Evolutionary conservation across 768 basidiomycete species (phyloP).

Genomic region (Lepiota venenata): DNA sequence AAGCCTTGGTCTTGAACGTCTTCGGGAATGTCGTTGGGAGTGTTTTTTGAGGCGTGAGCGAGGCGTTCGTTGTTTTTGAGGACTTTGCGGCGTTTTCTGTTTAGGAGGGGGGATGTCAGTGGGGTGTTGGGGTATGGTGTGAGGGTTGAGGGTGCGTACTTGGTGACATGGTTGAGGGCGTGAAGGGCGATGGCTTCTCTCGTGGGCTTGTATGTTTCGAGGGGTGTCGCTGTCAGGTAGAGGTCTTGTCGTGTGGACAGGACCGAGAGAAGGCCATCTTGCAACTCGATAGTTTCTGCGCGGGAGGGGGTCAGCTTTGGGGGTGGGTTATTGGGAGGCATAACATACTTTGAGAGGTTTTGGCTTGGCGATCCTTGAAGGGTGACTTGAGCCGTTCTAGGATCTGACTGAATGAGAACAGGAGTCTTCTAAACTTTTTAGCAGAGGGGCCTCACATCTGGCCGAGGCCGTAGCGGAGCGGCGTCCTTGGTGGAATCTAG

Average conservation of each 20-base stretch:
- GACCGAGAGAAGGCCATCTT: slow-evolving; percentile 64
- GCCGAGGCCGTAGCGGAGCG: slow-evolving; percentile 23
- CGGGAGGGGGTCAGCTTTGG: slow-evolving; percentile 25
- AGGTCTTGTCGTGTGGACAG: slow-evolving; percentile 74
- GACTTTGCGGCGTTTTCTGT: slow-evolving; percentile 84
- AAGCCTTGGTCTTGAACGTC: slow-evolving; percentile 96
- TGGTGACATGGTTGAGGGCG: slow-evolving; percentile 84
- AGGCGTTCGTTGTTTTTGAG: slow-evolving; percentile 94
- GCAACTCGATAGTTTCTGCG: slow-evolving; percentile 42
- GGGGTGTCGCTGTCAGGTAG: slow-evolving; percentile 63
- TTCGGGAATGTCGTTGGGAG: slow-evolving; percentile 55
- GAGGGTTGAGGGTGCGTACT: slow-evolving; percentile 44
- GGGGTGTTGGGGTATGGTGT: background rate
- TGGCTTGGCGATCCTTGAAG: slow-evolving; percentile 52
- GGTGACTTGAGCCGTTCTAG: slow-evolving; percentile 52
- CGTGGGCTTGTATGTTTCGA: slow-evolving; percentile 58
- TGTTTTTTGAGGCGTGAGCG: slow-evolving; percentile 61
- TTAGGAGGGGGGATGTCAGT: background rate
- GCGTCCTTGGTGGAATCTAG: slow-evolving; percentile 36
- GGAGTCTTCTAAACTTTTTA: no score
- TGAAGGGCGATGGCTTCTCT: slow-evolving; percentile 77
- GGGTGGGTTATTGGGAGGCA: background rate
- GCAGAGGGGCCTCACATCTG: slow-evolving; percentile 29
- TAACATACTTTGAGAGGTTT: slow-evolving; percentile 47
- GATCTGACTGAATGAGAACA: slow-evolving; percentile 35